phyloP scores from a whole-genome alignment of 331 rosid species.

The Telfairia occidentalis region DNA sequence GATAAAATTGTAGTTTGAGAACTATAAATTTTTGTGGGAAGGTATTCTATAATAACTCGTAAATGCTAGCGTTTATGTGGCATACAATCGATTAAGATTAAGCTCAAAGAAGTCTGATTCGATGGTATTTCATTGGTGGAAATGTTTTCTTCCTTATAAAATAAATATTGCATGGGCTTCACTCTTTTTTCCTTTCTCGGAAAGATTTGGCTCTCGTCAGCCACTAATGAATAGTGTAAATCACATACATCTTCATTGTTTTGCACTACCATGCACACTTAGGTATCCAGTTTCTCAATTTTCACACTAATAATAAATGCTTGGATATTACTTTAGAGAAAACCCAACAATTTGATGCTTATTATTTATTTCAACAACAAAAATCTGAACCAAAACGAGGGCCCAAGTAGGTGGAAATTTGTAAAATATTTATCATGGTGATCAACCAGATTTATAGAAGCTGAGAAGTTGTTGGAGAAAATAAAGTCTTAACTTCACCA shows the following conservation, averaged over 20 bases:
- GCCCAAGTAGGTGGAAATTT: constrained; percentile 54
- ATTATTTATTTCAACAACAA: background rate
- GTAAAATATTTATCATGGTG: constrained; percentile 59
- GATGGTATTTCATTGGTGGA: no score
- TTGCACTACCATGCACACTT: constrained; percentile 70
- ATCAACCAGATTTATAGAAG: constrained; percentile 79
- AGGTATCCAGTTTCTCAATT: constrained; percentile 29
- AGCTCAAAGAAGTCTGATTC: no score
- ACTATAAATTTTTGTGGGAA: no score
- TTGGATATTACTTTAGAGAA: background rate
- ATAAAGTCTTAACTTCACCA: constrained; percentile 37
- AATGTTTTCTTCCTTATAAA: no score
- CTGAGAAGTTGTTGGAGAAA: constrained; percentile 70
- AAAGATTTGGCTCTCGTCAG: constrained; percentile 89
- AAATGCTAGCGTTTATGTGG: no score
- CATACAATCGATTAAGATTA: no score
- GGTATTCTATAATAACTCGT: no score
- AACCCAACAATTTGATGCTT: background rate
- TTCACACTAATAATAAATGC: background rate
- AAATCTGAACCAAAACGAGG: background rate
- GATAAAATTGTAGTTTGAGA: no score
- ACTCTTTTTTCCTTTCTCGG: no score
- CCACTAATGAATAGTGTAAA: constrained; percentile 77
- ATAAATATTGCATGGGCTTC: no score
- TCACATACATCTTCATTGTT: constrained; percentile 78